Evolutionary conservation across 2,329 filamentous ascomycete genomes (phyloP), one percentile per base, ranked within the genome.

Genomic region (Endoconidiophora laricicola): DNA sequence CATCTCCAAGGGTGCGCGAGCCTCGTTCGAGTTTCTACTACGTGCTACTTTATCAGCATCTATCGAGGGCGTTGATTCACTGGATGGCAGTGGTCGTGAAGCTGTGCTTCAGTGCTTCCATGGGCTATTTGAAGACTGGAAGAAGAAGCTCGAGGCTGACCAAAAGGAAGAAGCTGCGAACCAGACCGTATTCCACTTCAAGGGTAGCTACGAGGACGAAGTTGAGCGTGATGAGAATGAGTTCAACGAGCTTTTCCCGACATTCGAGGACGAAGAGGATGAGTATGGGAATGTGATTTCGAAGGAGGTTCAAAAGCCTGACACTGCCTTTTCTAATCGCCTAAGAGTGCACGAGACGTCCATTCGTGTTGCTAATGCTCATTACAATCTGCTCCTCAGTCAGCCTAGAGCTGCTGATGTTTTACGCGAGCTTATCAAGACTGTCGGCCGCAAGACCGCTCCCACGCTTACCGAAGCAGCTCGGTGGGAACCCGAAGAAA

Each of bases 131-230:
- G 67, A 78, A 14, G 73, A 87, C 46, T 98, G 90, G 88, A 84
- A 78, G 57, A 73, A 76, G 46, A 81, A 82, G 59, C 74, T 94
- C 2, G 75, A 81, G 48, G 70, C 78, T 18, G 88, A 95, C 55
- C 82, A 86, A 58, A 78, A 80, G 57, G 76, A 83, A 44, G 79
- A 83, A 56, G 81, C 83, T 16, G 73, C 76, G 24, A 84, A 82
- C 54, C 78, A 76, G 4, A 87, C 83, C 55, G 65, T 94, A 38
- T 98, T 94, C 63, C 81, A 79, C 18, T 95, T 91, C 66, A 78
- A 79, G 55, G 90, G 88, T 29, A 81, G 79, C 38, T 67, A 76
- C 38, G 83, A 88, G 54, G 81, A 88, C 44, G 78, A 85, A 55
- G 83, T 93, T 50, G 81, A 83, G 57, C 69, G 76, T 7, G 78